These are phyloP conservation scores for Candida incommunis DNA, from an alignment of 805 yeast species.

Conservation along the genomic window DNA sequence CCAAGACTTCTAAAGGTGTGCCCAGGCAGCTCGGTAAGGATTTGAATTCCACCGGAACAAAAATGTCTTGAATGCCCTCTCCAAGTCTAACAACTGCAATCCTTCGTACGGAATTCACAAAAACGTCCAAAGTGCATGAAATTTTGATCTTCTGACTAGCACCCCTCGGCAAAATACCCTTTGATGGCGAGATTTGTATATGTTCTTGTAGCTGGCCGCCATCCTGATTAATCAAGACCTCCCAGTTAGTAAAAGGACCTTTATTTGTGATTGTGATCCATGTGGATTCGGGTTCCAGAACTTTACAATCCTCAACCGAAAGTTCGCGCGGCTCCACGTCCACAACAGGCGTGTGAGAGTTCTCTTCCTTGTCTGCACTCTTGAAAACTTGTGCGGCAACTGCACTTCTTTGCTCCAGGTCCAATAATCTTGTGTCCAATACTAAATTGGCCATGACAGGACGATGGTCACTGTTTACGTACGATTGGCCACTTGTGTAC, in stretches of 20 bases:
- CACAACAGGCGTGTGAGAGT: slow-evolving; percentile 26
- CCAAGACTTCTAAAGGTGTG: not conserved
- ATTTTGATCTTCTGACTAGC: slow-evolving; percentile 13
- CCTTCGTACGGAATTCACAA: not conserved
- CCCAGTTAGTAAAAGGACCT: slow-evolving; percentile 26
- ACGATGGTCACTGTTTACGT: slow-evolving; percentile 35
- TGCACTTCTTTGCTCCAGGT: slow-evolving; percentile 22
- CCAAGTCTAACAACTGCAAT: not conserved
- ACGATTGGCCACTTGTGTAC: slow-evolving; percentile 13
- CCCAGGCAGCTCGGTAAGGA: not conserved
- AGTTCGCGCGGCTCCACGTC: slow-evolving; percentile 23
- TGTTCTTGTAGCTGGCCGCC: slow-evolving; percentile 8
- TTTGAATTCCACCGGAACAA: not conserved
- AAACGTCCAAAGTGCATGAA: slow-evolving; percentile 6
- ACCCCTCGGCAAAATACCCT: slow-evolving; percentile 20
- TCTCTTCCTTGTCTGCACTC: slow-evolving; percentile 27
- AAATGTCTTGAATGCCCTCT: not conserved
- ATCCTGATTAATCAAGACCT: slow-evolving; percentile 14
- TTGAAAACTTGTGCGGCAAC: slow-evolving; percentile 24
- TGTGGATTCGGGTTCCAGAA: slow-evolving; percentile 11
- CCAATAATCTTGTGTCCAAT: slow-evolving; percentile 21
- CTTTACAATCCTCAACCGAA: slow-evolving; percentile 11
- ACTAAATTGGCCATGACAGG: slow-evolving; percentile 32
- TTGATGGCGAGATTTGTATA: slow-evolving; percentile 14
- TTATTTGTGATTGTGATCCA: slow-evolving; percentile 23